Conservation (phyloP, 768 basidiomycete species). For the Botryobasidium botryosum region DNA sequence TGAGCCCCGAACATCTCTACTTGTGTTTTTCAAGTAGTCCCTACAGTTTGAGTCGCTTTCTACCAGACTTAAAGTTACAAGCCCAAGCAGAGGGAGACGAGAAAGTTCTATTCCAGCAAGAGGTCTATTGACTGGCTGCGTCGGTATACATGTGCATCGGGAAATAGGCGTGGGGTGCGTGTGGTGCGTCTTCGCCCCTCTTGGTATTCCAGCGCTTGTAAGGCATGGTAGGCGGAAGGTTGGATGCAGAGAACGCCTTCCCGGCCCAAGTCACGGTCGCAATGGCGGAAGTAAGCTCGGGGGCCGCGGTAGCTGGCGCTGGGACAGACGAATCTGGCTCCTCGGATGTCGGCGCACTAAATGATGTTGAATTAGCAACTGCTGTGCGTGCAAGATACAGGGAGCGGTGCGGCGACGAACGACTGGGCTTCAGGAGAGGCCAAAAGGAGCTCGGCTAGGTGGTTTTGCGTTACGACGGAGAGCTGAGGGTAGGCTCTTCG, state of each 20-base stretch:
- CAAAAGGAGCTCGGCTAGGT: constrained; percentile 53
- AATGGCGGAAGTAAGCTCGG: constrained; percentile 63
- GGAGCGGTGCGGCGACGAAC: too few relatives aligned
- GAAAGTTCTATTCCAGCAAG: too few relatives aligned
- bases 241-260: constrained; percentile 42
- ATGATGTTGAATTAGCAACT: background rate
- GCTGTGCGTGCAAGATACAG: too few relatives aligned
- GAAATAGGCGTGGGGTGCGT: constrained; percentile 66
- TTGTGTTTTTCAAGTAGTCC: too few relatives aligned
- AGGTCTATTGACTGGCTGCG: too few relatives aligned
- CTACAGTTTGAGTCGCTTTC: too few relatives aligned
- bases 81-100: too few relatives aligned
- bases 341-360: constrained; percentile 4
- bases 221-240: constrained; percentile 60
- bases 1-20: too few relatives aligned
- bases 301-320: constrained; percentile 29
- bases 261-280: constrained; percentile 37
- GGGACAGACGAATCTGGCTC: too few relatives aligned
- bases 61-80: too few relatives aligned
- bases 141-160: constrained; percentile 24
- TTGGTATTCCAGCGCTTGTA: constrained; percentile 61
- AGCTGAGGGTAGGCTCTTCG: constrained; percentile 84
- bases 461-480: constrained; percentile 70
- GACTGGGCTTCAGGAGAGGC: constrained; percentile 11
- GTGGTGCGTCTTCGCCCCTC: constrained; percentile 60